Evolutionary conservation across 495 filamentous ascomycete species (phyloP).

Genomic region (Neurospora hispaniola): DNA sequence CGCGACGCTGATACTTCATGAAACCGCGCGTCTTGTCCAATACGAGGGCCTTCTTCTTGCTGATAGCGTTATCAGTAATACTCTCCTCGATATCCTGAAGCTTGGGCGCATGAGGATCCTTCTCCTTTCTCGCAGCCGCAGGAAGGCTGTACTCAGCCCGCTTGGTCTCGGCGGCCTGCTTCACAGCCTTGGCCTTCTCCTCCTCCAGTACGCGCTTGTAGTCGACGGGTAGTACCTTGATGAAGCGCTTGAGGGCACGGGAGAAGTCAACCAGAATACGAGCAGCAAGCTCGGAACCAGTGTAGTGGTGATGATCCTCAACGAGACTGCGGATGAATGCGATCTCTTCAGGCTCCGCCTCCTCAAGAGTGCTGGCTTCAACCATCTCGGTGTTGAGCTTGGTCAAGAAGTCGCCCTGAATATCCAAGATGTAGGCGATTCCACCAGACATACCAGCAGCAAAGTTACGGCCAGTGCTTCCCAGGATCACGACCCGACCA

Average conservation of each 20-base stretch:
- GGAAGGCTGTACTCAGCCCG: conserved; percentile 71
- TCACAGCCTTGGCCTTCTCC: conserved; percentile 74
- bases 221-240: conserved; percentile 92
- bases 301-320: conserved; percentile 99
- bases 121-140: conserved; percentile 47
- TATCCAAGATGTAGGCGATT: conserved; percentile 94
- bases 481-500: conserved; percentile 82
- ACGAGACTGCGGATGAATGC: conserved; percentile 89
- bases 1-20: conserved; percentile 95
- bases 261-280: conserved; percentile 96
- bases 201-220: conserved; percentile 92
- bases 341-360: conserved; percentile 65
- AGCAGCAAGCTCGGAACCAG: conserved; percentile 91
- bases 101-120: conserved; percentile 65
- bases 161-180: conserved; percentile 76
- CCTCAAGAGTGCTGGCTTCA: conserved; percentile 77
- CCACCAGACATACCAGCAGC: conserved; percentile 99
- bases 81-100: conserved; percentile 95
- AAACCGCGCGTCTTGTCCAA: conserved; percentile 97
- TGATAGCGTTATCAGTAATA: conserved; percentile 69
- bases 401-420: conserved; percentile 80
- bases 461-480: conserved; percentile 96
- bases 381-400: conserved; percentile 99
- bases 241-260: conserved; percentile 79
- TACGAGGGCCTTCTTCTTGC: conserved; percentile 92